Conservation (phyloP, 139 green algal species). For the Astrephomene gubernaculifera region DNA sequence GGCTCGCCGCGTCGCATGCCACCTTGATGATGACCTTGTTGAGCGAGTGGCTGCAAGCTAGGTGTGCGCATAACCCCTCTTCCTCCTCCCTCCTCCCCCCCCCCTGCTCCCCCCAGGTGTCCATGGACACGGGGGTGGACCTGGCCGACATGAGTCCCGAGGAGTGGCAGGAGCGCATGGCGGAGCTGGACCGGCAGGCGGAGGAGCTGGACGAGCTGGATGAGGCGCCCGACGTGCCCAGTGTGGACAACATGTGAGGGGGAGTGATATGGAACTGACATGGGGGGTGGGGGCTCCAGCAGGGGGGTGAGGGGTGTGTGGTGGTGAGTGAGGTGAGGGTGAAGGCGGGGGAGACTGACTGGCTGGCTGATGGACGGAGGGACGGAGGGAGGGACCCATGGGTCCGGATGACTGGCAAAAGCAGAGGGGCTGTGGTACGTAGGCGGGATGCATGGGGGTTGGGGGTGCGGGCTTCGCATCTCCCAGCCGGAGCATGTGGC, state of each 20-base stretch:
- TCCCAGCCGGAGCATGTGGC: too few relatives aligned
- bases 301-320: too few relatives aligned
- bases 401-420: too few relatives aligned
- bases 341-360: too few relatives aligned
- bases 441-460: too few relatives aligned
- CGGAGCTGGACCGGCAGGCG: constrained; percentile 12
- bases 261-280: neutral
- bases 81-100: neutral
- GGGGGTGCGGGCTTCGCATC: too few relatives aligned
- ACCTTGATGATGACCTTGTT: neutral
- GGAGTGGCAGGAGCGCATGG: constrained; percentile 23
- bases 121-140: neutral
- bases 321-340: too few relatives aligned
- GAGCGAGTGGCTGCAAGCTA: neutral
- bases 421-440: too few relatives aligned
- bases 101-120: neutral
- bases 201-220: constrained; percentile 44
- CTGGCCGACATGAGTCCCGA: constrained; percentile 8
- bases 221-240: constrained; percentile 43
- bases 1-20: neutral
- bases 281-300: too few relatives aligned
- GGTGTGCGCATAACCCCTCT: neutral
- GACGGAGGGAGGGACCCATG: too few relatives aligned
- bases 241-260: constrained; percentile 44
- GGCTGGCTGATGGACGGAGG: too few relatives aligned